phyloP scores from a whole-genome alignment of 2,329 filamentous ascomycete species.

The Cladosporium sp. region DNA sequence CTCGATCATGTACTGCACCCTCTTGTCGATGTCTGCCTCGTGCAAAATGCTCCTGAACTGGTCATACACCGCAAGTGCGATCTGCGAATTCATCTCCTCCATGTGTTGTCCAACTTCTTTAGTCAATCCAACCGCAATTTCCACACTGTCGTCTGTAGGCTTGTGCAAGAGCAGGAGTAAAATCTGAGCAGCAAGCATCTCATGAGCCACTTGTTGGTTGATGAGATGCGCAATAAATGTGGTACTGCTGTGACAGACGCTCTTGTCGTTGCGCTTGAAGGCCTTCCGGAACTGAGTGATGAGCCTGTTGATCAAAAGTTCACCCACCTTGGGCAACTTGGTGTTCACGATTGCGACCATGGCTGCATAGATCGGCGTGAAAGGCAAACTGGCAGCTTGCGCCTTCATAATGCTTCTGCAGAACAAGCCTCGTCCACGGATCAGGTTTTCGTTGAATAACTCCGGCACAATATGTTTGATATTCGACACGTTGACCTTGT shows the following conservation, averaged over 20 bases:
- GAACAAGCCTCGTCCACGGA: constrained; percentile 86
- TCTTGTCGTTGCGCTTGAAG: constrained; percentile 94
- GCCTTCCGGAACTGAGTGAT: constrained; percentile 92
- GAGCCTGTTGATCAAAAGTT: constrained; percentile 78
- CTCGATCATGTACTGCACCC: constrained; percentile 99
- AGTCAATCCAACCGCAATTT: constrained; percentile 92
- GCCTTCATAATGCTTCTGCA: constrained; percentile 98
- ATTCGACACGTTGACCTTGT: constrained; percentile 97
- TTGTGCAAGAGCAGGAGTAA: constrained; percentile 87
- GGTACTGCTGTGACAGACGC: constrained; percentile 85
- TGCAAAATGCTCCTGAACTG: constrained; percentile 93
- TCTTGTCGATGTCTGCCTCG: constrained; percentile 94
- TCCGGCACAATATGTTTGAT: constrained; percentile 98
- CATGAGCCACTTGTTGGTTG: constrained; percentile 93
- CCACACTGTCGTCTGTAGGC: constrained; percentile 93
- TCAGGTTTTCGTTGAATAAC: constrained; percentile 88
- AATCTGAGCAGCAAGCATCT: constrained; percentile 90
- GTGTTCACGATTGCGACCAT: constrained; percentile 97
- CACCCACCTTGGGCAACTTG: constrained; percentile 90
- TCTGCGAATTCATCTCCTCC: constrained; percentile 88
- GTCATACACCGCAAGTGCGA: constrained; percentile 87
- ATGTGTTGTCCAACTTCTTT: constrained; percentile 90
- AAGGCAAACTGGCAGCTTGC: constrained; percentile 89
- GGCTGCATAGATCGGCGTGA: constrained; percentile 92
- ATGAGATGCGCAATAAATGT: constrained; percentile 93